phyloP scores from a whole-genome alignment of 192 early-diverging fungal species.

The Rhizophlyctis rosea region DNA sequence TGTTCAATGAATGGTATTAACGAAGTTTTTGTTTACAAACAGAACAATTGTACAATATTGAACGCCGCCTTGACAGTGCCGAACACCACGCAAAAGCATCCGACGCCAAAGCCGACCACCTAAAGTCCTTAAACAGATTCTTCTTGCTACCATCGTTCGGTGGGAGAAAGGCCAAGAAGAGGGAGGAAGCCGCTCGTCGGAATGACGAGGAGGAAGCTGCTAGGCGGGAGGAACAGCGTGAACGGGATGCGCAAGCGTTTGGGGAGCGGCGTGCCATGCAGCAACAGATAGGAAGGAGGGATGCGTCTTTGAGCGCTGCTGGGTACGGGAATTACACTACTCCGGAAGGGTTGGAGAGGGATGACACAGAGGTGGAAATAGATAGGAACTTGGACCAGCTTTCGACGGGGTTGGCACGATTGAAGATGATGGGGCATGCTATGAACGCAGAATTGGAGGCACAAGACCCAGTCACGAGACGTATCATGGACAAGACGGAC shows the following conservation, averaged over 20 bases:
- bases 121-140: slow-evolving; percentile 49
- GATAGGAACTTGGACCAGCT: slow-evolving; percentile 54
- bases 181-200: slow-evolving; percentile 30
- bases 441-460: slow-evolving; percentile 51
- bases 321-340: slow-evolving; percentile 35
- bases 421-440: slow-evolving; percentile 48
- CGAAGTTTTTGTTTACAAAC: too few relatives aligned
- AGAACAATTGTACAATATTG: slow-evolving; percentile 49
- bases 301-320: not conserved
- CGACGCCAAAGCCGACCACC: slow-evolving; percentile 45
- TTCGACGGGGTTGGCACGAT: slow-evolving; percentile 29
- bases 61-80: slow-evolving; percentile 39
- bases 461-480: slow-evolving; percentile 29
- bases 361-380: slow-evolving; percentile 51
- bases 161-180: slow-evolving; percentile 36
- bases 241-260: slow-evolving; percentile 18
- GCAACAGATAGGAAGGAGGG: not conserved
- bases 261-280: slow-evolving; percentile 19
- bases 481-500: slow-evolving; percentile 35
- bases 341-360: slow-evolving; percentile 44
- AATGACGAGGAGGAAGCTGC: slow-evolving; percentile 22
- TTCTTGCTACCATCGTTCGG: slow-evolving; percentile 57
- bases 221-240: slow-evolving; percentile 9
- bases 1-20: too few relatives aligned
- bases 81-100: slow-evolving; percentile 37